These are phyloP conservation scores for Odontarrhena argentea DNA, from an alignment of 345 rosid species.

Conservation along the genomic window DNA sequence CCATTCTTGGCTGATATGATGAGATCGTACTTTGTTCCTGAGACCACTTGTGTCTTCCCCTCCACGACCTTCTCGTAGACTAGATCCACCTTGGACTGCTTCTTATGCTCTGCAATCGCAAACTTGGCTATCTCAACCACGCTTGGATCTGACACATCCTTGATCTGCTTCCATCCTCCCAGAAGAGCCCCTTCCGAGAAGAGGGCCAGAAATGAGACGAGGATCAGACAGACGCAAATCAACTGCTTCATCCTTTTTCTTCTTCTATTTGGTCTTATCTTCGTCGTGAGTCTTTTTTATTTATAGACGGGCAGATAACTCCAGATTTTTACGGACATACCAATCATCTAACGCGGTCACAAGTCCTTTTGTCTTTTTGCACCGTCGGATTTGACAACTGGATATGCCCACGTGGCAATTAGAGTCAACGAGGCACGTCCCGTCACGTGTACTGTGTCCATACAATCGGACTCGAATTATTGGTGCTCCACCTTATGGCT, in stretches of 20 bases:
- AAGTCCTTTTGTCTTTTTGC: constrained; percentile 7
- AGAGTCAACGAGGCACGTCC: constrained; percentile 30
- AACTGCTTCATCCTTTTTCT: constrained; percentile 28
- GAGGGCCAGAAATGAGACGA: constrained; percentile 32
- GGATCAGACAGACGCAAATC: constrained; percentile 30
- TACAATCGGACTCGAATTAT: constrained; percentile 8
- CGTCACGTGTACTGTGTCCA: constrained; percentile 31
- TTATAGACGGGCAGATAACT: constrained; percentile 11
- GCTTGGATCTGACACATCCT: constrained; percentile 42
- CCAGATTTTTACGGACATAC: constrained; percentile 32
- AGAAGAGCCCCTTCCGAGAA: constrained; percentile 11
- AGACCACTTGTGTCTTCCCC: constrained; percentile 57
- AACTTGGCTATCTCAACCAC: constrained; percentile 49
- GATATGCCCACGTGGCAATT: constrained; percentile 15
- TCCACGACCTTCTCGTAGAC: constrained; percentile 38
- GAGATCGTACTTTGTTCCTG: constrained; percentile 58
- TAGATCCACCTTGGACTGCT: constrained; percentile 34
- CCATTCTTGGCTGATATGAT: constrained; percentile 39
- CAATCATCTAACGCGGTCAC: constrained; percentile 28
- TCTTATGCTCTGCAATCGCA: constrained; percentile 48
- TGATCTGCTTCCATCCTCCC: constrained; percentile 53
- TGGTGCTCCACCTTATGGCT: constrained; percentile 22
- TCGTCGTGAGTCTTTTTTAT: constrained; percentile 11
- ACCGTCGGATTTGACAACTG: constrained; percentile 39
- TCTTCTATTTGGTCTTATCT: neutral